phyloP scores from a whole-genome alignment of 441 rosid genomes.

The Gossypium schwendimanii region DNA sequence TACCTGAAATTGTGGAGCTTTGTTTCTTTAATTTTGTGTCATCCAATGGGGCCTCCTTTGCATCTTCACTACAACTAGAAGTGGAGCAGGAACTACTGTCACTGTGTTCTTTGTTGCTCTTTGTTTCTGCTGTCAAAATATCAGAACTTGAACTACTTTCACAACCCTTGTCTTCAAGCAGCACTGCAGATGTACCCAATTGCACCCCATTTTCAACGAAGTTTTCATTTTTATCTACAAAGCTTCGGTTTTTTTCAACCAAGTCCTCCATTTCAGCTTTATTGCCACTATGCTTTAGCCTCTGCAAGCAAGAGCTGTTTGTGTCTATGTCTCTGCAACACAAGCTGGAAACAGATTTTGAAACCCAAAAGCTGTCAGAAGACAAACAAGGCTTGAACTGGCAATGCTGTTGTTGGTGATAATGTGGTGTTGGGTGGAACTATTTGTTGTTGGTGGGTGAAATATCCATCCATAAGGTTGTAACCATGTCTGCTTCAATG shows the following conservation, averaged over 20 bases:
- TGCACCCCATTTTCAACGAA: slow-evolving; percentile 21
- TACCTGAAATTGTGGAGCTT: slow-evolving; percentile 59
- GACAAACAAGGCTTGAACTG: slow-evolving; percentile 37
- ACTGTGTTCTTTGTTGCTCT: slow-evolving; percentile 54
- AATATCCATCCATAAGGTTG: slow-evolving; percentile 41
- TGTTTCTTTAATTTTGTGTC: slow-evolving; percentile 37
- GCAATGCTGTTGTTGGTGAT: slow-evolving; percentile 14
- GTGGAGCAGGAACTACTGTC: slow-evolving; percentile 35
- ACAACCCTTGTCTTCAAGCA: slow-evolving; percentile 41
- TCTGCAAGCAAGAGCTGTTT: slow-evolving; percentile 26
- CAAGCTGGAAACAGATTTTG: slow-evolving; percentile 33
- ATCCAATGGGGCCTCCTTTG: slow-evolving; percentile 30
- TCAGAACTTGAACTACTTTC: slow-evolving; percentile 77
- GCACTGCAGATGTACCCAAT: slow-evolving; percentile 35
- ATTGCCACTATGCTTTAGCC: slow-evolving; percentile 13
- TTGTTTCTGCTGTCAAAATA: slow-evolving; percentile 53
- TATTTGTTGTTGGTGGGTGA: slow-evolving; percentile 34
- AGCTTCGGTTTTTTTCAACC: slow-evolving; percentile 31
- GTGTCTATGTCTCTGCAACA: slow-evolving; percentile 24
- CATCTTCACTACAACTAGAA: slow-evolving; percentile 24
- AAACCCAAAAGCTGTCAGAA: slow-evolving; percentile 30
- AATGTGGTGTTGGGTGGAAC: slow-evolving; percentile 2
- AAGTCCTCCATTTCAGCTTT: too few relatives aligned
- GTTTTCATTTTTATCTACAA: slow-evolving; percentile 29
- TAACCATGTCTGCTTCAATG: slow-evolving; percentile 30